Evolutionary conservation across 148 eudicot genomes (phyloP).

Genomic region (Fagopyrum esculentum): DNA sequence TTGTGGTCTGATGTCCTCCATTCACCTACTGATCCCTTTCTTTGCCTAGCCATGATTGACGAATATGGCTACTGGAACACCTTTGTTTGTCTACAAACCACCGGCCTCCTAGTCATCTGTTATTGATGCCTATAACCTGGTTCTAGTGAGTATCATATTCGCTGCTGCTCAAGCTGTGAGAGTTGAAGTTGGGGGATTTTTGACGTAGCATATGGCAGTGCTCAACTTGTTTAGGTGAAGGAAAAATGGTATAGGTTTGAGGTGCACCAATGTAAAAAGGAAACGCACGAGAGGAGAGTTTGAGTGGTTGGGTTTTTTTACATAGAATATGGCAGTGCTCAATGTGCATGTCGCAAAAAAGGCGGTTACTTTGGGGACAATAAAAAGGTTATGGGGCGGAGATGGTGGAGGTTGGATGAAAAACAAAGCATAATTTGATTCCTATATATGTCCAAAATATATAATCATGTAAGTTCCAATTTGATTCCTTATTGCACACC

Average conservation of each 20-base stretch:
- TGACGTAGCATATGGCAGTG: neutral
- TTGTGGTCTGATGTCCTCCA: neutral
- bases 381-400: no score
- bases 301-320: neutral
- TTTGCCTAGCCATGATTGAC: neutral
- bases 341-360: no score
- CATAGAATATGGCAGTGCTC: no score
- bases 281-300: neutral
- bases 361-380: no score
- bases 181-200: neutral
- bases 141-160: neutral
- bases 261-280: neutral
- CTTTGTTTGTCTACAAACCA: neutral
- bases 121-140: neutral
- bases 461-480: no score
- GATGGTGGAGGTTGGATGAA: neutral
- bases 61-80: neutral
- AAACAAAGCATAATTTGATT: neutral
- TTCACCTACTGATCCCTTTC: neutral
- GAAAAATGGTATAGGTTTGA: neutral
- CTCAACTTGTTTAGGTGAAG: neutral
- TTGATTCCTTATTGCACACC: no score
- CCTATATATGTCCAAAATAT: no score
- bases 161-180: neutral
- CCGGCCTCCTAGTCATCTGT: neutral